Base-by-base conservation (phyloP, 2,329 filamentous ascomycete species). In the Fusarium sp. region DNA sequence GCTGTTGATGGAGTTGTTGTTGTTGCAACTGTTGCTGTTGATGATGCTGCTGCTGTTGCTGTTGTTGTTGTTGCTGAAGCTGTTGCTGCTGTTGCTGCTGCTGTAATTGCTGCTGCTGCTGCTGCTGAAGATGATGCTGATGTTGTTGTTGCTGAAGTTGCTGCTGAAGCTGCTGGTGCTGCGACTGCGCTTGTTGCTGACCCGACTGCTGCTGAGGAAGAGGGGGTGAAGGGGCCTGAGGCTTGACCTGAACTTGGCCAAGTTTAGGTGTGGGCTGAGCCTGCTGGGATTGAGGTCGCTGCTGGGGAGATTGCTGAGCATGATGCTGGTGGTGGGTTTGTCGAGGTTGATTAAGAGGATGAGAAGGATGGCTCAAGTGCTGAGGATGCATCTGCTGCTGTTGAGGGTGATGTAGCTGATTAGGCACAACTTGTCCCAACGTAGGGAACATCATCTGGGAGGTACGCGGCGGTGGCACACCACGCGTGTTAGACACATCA, bases 321-420 rank as follows among this genome's bases (percentile, higher is more conserved):
- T 76, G 73, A 24, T 75, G 73, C 19, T 73, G 73, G 28, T 71
- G 69, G 21, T 76, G 74, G 21, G 62, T 58, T 55, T 75, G 73
- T 10, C 73, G 73, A 44, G 73, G 64, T 31, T 75, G 73, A 24
- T 70, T 73, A 24, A 75, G 67, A 31, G 72, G 66, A 51, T 76
- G 74, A 5, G 73, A 66, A 21, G 72, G 57, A 36, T 78, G 76
- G n/a, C 55, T 72, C 53, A 75, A 57, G 44, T 76, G 75, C 31
- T 77, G 78, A 21, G 79, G 77, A 45, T 80, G 77, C 51, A 73
- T 64, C 28, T 79, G 75, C 36, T 77, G 77, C 15, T 80, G 79
- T 58, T 83, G 80, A 45, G 84, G 83, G 14, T 83, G 81, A 51
- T 84, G 75, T 22, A 84, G 70, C 51, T 83, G 80, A 71, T 80